Evolutionary conservation across 2,329 filamentous ascomycete genomes (phyloP).

Genomic region (Alternaria alternata): DNA sequence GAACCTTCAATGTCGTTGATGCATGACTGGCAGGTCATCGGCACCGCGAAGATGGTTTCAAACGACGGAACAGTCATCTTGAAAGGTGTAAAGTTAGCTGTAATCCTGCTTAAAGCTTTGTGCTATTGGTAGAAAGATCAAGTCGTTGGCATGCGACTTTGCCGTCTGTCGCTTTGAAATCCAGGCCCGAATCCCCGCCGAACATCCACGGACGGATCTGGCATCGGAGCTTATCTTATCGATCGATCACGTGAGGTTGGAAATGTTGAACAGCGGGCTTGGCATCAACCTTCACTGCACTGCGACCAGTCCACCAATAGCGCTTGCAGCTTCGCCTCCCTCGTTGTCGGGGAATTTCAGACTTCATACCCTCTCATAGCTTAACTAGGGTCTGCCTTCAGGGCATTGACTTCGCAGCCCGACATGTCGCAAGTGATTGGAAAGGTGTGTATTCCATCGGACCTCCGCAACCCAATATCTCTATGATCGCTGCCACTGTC

Average conservation of each 20-base stretch:
- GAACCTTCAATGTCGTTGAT: slow-evolving; percentile 85
- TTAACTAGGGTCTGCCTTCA: neutral
- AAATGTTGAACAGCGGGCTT: slow-evolving; percentile 25
- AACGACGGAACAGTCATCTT: slow-evolving; percentile 47
- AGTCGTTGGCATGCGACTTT: slow-evolving; percentile 20
- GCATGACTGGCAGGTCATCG: slow-evolving; percentile 89
- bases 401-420: slow-evolving; percentile 36
- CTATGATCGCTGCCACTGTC: neutral
- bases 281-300: slow-evolving; percentile 25
- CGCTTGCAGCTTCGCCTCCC: neutral
- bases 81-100: neutral
- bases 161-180: slow-evolving; percentile 44
- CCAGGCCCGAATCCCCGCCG: slow-evolving; percentile 22
- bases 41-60: slow-evolving; percentile 93
- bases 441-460: slow-evolving; percentile 63
- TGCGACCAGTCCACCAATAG: slow-evolving; percentile 15
- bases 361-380: neutral
- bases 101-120: neutral
- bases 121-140: slow-evolving; percentile 13
- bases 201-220: slow-evolving; percentile 4
- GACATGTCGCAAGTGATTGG: slow-evolving; percentile 82
- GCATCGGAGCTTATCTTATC: slow-evolving; percentile 11
- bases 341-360: slow-evolving; percentile 5
- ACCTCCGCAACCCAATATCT: slow-evolving; percentile 27
- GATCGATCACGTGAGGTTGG: slow-evolving; percentile 22